phyloP scores from a whole-genome alignment of 2,329 filamentous ascomycete genomes.

The Phaeomoniella chlamydospora region DNA sequence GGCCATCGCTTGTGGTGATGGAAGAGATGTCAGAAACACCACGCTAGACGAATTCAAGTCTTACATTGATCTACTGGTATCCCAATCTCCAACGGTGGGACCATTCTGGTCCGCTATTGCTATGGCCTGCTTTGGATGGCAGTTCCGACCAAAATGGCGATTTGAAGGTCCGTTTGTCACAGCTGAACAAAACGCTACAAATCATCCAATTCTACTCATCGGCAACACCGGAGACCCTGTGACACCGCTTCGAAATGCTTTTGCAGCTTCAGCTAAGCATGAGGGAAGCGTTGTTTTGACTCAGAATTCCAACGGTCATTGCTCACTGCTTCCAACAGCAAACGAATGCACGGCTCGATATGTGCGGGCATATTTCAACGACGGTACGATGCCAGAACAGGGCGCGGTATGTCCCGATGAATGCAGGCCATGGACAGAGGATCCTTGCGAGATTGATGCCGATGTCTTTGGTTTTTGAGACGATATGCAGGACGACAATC shows the following conservation, averaged over 20 bases:
- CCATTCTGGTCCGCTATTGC: constrained; percentile 20
- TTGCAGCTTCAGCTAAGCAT: constrained; percentile 24
- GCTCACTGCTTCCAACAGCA: constrained; percentile 2
- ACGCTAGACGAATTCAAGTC: constrained; percentile 8
- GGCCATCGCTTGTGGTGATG: constrained; percentile 12
- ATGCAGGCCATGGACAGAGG: constrained; percentile 3
- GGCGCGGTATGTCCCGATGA: constrained; percentile 17
- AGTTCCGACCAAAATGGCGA: constrained; percentile 17
- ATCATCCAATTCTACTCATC: constrained; percentile 42
- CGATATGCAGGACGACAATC: no score
- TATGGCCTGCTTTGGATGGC: constrained; percentile 22
- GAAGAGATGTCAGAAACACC: constrained; percentile 8
- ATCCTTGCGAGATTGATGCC: neutral
- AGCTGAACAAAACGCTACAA: constrained; percentile 14
- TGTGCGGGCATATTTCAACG: constrained; percentile 17
- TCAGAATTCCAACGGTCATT: constrained; percentile 27
- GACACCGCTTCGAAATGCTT: constrained; percentile 32
- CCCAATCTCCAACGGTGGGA: constrained; percentile 10
- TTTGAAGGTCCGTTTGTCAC: constrained; percentile 16
- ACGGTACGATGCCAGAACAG: constrained; percentile 19
- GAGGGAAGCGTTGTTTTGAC: constrained; percentile 28
- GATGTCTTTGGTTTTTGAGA: neutral
- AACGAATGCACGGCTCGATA: constrained; percentile 15
- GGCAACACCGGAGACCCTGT: constrained; percentile 45
- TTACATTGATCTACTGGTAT: constrained; percentile 7